Evolutionary conservation across 306 rosid genomes (phyloP).

Genomic region (Rosa multiflora): DNA sequence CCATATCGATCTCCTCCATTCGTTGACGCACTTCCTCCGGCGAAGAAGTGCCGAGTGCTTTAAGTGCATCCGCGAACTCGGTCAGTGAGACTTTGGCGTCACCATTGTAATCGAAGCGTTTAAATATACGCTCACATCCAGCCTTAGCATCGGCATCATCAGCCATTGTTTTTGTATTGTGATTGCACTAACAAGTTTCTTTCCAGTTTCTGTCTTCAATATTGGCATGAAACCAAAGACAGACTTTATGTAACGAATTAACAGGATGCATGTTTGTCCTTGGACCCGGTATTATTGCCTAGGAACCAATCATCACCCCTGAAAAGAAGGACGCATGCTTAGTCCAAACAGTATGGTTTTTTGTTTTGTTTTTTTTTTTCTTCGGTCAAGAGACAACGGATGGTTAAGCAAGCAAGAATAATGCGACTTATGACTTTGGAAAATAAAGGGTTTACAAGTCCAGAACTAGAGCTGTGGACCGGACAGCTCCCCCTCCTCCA

Average conservation of each 20-base stretch:
- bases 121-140: slow-evolving; percentile 60
- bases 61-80: slow-evolving; percentile 56
- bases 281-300: slow-evolving; percentile 14
- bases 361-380: neutral
- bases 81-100: slow-evolving; percentile 58
- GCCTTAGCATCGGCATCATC: slow-evolving; percentile 11
- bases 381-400: neutral
- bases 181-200: neutral
- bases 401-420: neutral
- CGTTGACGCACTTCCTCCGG: slow-evolving; percentile 46
- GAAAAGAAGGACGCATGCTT: neutral
- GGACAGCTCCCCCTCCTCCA: too few species aligned
- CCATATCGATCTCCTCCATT: slow-evolving; percentile 64
- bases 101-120: slow-evolving; percentile 60
- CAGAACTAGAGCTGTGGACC: too few species aligned
- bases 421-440: neutral
- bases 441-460: neutral
- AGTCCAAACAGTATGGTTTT: neutral
- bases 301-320: slow-evolving; percentile 1
- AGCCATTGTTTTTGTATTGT: slow-evolving; percentile 17
- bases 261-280: neutral
- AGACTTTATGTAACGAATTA: neutral
- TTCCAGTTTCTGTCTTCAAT: neutral
- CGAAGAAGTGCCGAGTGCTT: slow-evolving; percentile 50
- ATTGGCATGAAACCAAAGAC: neutral